A percentile compares a stretch with the other conserved stretches of the same genome.
These are phyloP conservation scores for Suillus fuscotomentosus DNA, from an alignment of 768 basidiomycete genomes.

Conservation along the genomic window DNA sequence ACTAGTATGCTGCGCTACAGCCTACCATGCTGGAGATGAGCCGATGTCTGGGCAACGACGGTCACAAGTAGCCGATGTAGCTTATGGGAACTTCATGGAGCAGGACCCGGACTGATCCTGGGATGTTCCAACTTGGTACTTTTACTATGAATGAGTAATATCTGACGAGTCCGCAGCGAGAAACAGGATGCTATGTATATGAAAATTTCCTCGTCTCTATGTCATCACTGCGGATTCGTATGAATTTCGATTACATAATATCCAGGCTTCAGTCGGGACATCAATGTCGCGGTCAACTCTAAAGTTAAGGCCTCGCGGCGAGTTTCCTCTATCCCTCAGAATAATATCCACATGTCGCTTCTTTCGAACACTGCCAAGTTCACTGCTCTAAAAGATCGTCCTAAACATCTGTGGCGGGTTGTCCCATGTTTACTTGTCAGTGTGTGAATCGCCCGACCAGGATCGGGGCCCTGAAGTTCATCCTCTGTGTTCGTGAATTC, in stretches of 20 bases:
- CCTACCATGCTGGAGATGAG: background rate
- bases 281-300: background rate
- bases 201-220: too few species aligned
- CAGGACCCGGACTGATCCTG: background rate
- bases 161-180: constrained; percentile 1
- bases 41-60: background rate
- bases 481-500: background rate
- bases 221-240: too few species aligned
- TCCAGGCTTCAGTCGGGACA: background rate
- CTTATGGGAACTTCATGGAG: background rate
- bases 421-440: background rate
- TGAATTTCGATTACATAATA: background rate
- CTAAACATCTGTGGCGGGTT: background rate
- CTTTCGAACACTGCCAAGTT: background rate
- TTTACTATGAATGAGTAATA: background rate
- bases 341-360: background rate
- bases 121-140: background rate
- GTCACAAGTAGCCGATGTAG: background rate
- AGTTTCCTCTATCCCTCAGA: background rate
- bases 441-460: background rate
- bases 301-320: background rate
- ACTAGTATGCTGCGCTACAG: background rate
- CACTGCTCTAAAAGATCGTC: background rate
- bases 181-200: background rate
- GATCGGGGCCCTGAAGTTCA: background rate